Conservation (phyloP, 2,329 filamentous ascomycete species). For the Botrytis squamosa region DNA sequence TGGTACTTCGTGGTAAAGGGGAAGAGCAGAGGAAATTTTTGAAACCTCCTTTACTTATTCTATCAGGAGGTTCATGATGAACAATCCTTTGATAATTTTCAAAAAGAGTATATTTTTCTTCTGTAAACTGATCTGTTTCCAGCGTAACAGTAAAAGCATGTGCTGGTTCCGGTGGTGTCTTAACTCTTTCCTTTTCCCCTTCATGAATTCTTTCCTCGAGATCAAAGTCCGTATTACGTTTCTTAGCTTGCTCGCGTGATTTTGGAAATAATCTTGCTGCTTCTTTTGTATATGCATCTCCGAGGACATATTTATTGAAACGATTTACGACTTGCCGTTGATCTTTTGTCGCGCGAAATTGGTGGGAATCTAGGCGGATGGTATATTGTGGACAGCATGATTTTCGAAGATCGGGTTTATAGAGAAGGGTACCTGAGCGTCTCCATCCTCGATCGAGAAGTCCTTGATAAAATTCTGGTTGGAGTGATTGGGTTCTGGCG, state of each 20-base stretch:
- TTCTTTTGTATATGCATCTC: conserved; percentile 64
- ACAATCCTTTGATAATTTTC: conserved; percentile 73
- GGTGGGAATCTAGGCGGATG: conserved; percentile 65
- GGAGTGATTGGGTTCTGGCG: conserved; percentile 59
- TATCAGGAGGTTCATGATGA: conserved; percentile 62
- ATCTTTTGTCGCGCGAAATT: conserved; percentile 66
- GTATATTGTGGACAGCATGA: conserved; percentile 94
- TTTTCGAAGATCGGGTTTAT: conserved; percentile 72
- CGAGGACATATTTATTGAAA: conserved; percentile 70
- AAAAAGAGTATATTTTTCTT: conserved; percentile 73
- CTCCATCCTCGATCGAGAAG: conserved; percentile 77
- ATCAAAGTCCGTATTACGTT: conserved; percentile 66
- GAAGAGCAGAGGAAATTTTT: conserved; percentile 72
- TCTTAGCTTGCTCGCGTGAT: conserved; percentile 63
- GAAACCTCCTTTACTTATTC: conserved; percentile 63
- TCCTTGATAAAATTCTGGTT: conserved; percentile 65
- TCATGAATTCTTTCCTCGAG: conserved; percentile 68
- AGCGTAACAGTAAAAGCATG: conserved; percentile 69
- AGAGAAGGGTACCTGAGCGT: conserved; percentile 68
- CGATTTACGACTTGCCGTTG: conserved; percentile 75
- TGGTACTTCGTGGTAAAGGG: conserved; percentile 52
- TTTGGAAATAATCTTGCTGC: conserved; percentile 63
- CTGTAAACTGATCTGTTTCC: conserved; percentile 67
- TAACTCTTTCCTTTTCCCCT: conserved; percentile 50
- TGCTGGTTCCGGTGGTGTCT: conserved; percentile 60